phyloP scores from a whole-genome alignment of 305 asterid genomes.

The Stenogyne calaminthoides region DNA sequence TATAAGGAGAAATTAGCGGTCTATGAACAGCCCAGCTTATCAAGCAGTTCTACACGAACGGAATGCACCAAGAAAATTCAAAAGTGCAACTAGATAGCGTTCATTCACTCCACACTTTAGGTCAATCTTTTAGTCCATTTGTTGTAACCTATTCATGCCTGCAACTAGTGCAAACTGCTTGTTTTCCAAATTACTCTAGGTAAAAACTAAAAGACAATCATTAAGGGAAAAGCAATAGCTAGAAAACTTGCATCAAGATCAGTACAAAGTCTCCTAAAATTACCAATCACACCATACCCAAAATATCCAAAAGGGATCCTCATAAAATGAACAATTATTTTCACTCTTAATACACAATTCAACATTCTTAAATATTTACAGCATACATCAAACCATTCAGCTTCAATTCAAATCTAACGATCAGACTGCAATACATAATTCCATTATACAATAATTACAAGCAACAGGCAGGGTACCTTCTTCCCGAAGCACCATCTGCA shows the following conservation, averaged over 20 bases:
- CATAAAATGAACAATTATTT: not conserved
- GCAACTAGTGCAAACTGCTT: not conserved
- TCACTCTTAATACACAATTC: not conserved
- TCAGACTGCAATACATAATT: not conserved
- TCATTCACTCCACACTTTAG: not conserved
- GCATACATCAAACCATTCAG: not conserved
- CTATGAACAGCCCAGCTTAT: conserved; percentile 26
- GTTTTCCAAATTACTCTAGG: not conserved
- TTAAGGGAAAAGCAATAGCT: not conserved
- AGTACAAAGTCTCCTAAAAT: not conserved
- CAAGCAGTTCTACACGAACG: conserved; percentile 22
- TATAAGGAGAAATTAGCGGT: conserved; percentile 44
- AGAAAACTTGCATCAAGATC: not conserved
- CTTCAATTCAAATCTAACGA: not conserved
- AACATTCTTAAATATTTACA: not conserved
- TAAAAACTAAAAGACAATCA: not conserved
- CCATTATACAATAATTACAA: conserved; percentile 6
- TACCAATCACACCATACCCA: conserved; percentile 9
- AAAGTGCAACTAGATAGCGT: not conserved
- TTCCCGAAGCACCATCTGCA: conserved; percentile 50
- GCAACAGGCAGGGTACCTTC: conserved; percentile 49
- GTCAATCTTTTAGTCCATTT: not conserved
- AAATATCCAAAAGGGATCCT: not conserved
- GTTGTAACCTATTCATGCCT: not conserved
- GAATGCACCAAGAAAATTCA: not conserved